These are phyloP conservation scores for Datura wrightii DNA, from an alignment of 257 asterid species.

Conservation along the genomic window DNA sequence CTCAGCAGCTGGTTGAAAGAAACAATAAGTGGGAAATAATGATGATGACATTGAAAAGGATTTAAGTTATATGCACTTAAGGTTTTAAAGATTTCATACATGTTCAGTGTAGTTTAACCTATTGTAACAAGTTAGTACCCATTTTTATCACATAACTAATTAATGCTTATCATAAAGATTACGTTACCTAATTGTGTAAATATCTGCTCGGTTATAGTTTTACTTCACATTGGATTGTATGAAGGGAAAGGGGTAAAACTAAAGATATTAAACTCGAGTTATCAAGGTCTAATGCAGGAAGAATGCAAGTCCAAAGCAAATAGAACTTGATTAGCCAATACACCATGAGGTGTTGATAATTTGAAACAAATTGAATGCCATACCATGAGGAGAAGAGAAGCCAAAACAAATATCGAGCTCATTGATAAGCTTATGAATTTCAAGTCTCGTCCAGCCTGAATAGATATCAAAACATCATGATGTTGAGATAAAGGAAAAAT, in stretches of 20 bases:
- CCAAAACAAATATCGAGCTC: slow-evolving; percentile 70
- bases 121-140: not conserved
- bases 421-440: slow-evolving; percentile 84
- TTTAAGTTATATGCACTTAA: not conserved
- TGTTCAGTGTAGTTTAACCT: no score
- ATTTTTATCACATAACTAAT: not conserved
- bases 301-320: not conserved
- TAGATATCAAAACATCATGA: not conserved
- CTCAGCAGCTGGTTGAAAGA: slow-evolving; percentile 59
- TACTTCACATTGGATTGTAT: not conserved
- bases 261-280: not conserved
- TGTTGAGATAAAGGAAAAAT: not conserved
- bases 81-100: no score
- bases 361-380: slow-evolving; percentile 16
- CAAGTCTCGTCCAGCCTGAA: slow-evolving; percentile 96
- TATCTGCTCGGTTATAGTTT: not conserved
- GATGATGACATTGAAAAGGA: not conserved
- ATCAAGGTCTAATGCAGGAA: not conserved
- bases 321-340: not conserved
- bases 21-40: slow-evolving; percentile 8
- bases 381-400: slow-evolving; percentile 77
- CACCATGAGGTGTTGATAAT: not conserved
- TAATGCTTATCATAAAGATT: not conserved
- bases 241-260: not conserved
- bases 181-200: not conserved